Conservation (phyloP, 2,329 filamentous ascomycete species). For the Verticillium zaregamsianum region DNA sequence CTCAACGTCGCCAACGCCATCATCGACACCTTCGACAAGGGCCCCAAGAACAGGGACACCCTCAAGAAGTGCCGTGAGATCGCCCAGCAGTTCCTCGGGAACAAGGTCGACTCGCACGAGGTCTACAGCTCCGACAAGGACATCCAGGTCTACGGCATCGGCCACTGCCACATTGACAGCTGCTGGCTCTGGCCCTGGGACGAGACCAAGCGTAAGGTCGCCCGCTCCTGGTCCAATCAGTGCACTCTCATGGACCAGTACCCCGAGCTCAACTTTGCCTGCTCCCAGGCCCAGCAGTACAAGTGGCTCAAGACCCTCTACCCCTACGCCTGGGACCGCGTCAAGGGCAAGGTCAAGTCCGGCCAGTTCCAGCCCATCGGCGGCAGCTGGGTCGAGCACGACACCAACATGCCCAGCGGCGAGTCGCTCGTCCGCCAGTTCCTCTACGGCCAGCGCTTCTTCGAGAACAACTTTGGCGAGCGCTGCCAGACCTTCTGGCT, state of each 20-base stretch:
- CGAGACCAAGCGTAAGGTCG: constrained; percentile 95
- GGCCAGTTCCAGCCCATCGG: constrained; percentile 93
- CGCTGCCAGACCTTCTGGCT: constrained; percentile 94
- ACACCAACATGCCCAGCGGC: constrained; percentile 94
- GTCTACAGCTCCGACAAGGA: constrained; percentile 76
- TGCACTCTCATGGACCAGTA: constrained; percentile 94
- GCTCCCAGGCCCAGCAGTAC: constrained; percentile 94
- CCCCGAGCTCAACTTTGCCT: constrained; percentile 87
- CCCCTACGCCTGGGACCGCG: constrained; percentile 81
- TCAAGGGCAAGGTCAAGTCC: constrained; percentile 85
- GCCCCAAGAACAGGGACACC: constrained; percentile 69
- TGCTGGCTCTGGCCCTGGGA: constrained; percentile 99
- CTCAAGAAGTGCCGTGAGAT: constrained; percentile 79
- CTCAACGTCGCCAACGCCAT: constrained; percentile 80
- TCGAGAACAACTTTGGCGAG: constrained; percentile 86
- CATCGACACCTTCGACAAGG: constrained; percentile 83
- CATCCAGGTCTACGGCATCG: constrained; percentile 81
- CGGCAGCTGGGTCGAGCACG: constrained; percentile 98
- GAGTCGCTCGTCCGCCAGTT: constrained; percentile 94
- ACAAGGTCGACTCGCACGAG: constrained; percentile 73
- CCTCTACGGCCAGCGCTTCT: constrained; percentile 91
- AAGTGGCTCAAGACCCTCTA: constrained; percentile 95
- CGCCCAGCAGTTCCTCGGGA: constrained; percentile 76
- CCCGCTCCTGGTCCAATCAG: constrained; percentile 93
- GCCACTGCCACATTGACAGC: constrained; percentile 96